phyloP scores from a whole-genome alignment of 164 flowering plant genomes.

The Tinospora cordifolia region DNA sequence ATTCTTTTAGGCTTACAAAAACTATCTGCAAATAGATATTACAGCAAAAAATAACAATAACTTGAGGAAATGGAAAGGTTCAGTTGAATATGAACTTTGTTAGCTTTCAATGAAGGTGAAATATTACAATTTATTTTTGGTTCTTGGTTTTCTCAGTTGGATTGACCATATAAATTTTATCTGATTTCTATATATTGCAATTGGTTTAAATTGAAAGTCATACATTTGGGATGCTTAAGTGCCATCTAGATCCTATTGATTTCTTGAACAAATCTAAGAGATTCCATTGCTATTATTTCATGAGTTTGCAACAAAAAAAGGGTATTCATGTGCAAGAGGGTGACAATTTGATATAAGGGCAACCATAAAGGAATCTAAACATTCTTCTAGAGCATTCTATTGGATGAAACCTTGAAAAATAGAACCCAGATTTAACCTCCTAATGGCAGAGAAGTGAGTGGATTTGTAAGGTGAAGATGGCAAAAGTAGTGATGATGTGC shows the following conservation, averaged over 20 bases:
- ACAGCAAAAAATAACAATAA: constrained; percentile 61
- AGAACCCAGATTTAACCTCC: constrained; percentile 12
- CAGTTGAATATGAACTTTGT: constrained; percentile 89
- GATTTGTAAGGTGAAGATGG: too few species aligned
- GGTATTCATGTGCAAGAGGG: constrained; percentile 53
- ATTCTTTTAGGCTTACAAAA: constrained; percentile 85
- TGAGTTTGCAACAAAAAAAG: constrained; percentile 84
- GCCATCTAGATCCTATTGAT: constrained; percentile 78
- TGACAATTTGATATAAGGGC: constrained; percentile 69
- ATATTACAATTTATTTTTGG: neutral
- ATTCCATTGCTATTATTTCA: constrained; percentile 58
- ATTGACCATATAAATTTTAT: neutral
- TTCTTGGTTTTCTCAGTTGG: neutral
- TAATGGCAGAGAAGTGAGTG: too few species aligned
- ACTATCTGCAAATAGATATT: too few species aligned
- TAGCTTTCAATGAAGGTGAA: constrained; percentile 71
- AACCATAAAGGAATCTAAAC: constrained; percentile 80
- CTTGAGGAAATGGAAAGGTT: constrained; percentile 85
- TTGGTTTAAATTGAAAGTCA: constrained; percentile 63
- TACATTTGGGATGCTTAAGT: constrained; percentile 65
- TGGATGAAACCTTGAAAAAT: constrained; percentile 13
- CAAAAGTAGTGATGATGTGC: too few species aligned
- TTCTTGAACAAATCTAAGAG: constrained; percentile 45
- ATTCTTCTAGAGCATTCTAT: constrained; percentile 40
- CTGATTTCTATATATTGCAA: constrained; percentile 5